Evolutionary conservation across 1,284 basidiomycete genomes (phyloP).

Genomic region (Malassezia dermatis): DNA sequence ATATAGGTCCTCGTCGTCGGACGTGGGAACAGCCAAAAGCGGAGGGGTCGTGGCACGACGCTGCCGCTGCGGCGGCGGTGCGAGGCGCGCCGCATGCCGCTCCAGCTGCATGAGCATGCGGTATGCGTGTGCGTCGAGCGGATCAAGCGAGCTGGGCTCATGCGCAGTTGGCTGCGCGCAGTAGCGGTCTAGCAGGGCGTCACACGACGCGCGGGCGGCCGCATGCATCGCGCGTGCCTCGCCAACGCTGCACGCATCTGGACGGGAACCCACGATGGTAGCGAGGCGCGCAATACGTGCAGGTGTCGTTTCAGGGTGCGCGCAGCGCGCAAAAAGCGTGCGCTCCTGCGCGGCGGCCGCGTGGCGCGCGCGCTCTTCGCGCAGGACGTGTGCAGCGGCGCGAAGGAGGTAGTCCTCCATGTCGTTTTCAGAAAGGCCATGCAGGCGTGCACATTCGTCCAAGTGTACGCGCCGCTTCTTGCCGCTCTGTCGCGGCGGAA

Average conservation of each 20-base stretch:
- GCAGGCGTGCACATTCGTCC: slow-evolving; percentile 1
- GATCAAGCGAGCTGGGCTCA: neutral
- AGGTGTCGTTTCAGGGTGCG: neutral
- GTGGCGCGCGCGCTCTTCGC: neutral
- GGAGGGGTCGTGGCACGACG: neutral
- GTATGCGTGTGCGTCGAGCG: neutral
- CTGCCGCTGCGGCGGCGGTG: neutral
- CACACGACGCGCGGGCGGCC: neutral
- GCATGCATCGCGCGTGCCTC: neutral
- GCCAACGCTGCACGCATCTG: neutral
- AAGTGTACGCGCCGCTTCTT: slow-evolving; percentile 10
- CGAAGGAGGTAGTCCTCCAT: neutral
- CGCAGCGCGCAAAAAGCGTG: neutral
- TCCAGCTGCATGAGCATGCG: neutral
- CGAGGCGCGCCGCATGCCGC: neutral
- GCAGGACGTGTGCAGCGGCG: neutral
- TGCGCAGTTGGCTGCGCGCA: neutral
- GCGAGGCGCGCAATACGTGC: neutral
- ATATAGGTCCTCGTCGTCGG: neutral
- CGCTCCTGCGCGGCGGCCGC: neutral
- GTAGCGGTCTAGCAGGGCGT: neutral
- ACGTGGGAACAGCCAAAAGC: neutral
- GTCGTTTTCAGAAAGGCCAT: neutral
- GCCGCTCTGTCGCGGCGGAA: neutral
- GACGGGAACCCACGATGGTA: neutral